Base-by-base conservation (phyloP, 805 yeast species). In the Pichia rugopelliculosa region DNA sequence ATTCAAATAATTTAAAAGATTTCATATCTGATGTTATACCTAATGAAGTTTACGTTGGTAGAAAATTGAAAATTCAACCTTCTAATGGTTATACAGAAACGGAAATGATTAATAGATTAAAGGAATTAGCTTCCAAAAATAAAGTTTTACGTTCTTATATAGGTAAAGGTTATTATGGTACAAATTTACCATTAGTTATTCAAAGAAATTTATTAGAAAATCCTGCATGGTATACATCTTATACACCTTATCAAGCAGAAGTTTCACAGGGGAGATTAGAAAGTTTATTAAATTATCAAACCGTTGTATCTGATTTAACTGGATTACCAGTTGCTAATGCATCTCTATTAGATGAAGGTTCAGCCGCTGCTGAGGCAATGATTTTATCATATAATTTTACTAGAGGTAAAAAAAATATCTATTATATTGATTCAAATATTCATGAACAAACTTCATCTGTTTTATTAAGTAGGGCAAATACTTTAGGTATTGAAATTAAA, bases 201-300 rank as follows among this genome's bases (percentile, higher is more conserved):
- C 95, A 87, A 71, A 80, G 99, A 64, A 93, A 93, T 60, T 67
- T 93, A 49, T 71, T 93, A 48, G 99, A 93, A 67, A 80, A 84
- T 52, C 99, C 99, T 6, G 96, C 89, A 62, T 93, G 99, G 99
- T 93, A 93, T 73, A 93, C 99, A 20, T 88, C 97, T 1, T 93
- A 93, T 65, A 93, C 99, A 22, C 99, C 99, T 33, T 93, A 93
- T 66, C 99, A 93, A 70, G 96, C 99, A 0, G 99, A 93, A 66
- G 90, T 93, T 49, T 85, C 96, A 1, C 99, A 93, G 68, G 99
- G 99, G 46, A 80, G 99, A 58, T 75, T 93, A 58, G 96, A 91
- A 69, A 80, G 93, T 21, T 71, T 93, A 53, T 71, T 93, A 53
- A 93, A 93, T 67, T 93, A 77, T 70, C 99, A 93, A 70, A 93